Evolutionary conservation across 176 grass and related monocot genomes (phyloP).

Genomic region (Pontederia crassipes): DNA sequence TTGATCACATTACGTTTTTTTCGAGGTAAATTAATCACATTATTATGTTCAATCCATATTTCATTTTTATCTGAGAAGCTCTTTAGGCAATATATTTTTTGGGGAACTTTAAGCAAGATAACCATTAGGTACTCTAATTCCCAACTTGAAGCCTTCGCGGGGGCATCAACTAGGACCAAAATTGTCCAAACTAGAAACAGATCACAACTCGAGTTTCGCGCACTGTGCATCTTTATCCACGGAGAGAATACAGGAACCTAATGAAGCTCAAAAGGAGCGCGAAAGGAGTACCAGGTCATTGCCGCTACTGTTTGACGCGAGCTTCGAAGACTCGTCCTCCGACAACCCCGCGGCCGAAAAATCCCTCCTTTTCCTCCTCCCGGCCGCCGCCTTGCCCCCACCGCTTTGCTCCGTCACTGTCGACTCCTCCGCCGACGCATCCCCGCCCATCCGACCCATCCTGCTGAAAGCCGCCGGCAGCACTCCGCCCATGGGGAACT

Average conservation of each 20-base stretch:
- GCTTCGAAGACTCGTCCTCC: slow-evolving; percentile 69
- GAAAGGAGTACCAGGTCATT: slow-evolving; percentile 47
- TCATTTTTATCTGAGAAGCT: no score
- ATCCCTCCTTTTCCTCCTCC: slow-evolving; percentile 25
- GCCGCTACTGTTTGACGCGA: slow-evolving; percentile 46
- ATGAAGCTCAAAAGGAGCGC: background rate
- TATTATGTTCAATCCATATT: no score
- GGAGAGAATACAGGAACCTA: background rate
- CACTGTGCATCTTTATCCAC: background rate
- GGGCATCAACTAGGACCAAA: no score
- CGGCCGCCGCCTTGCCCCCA: slow-evolving; percentile 22
- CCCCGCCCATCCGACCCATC: background rate
- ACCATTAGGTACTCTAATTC: no score
- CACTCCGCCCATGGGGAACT: background rate
- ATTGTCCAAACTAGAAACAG: no score
- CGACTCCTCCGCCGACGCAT: slow-evolving; percentile 31
- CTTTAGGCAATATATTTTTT: no score
- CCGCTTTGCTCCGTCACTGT: slow-evolving; percentile 51
- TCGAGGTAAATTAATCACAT: no score
- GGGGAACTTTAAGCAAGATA: no score
- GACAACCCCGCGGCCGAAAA: slow-evolving; percentile 19
- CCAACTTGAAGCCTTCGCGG: no score
- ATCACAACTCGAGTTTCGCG: slow-evolving; percentile 2
- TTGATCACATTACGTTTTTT: no score
- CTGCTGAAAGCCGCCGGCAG: background rate